phyloP scores from a whole-genome alignment of 139 green algal genomes.

The Coelastrella sp. region DNA sequence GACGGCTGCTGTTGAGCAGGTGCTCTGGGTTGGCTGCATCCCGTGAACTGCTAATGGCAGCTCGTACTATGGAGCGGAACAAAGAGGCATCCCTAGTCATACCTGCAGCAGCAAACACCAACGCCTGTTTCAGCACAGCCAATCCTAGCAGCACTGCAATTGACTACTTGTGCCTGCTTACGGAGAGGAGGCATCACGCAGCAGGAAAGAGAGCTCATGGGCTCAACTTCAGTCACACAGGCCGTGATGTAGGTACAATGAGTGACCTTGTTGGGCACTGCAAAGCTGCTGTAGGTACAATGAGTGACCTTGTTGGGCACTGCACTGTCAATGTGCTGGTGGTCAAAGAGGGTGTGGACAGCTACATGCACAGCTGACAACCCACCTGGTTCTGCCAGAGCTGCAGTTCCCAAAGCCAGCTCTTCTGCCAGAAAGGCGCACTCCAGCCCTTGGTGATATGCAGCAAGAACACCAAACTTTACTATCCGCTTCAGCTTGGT shows the following conservation, averaged over 20 bases:
- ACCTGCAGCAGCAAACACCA: neutral
- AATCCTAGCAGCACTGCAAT: neutral
- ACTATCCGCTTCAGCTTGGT: slow-evolving; percentile 62
- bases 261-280: too few species aligned
- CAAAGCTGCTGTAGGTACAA: too few species aligned
- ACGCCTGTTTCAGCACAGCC: too few species aligned
- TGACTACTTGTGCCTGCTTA: neutral
- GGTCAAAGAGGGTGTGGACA: neutral
- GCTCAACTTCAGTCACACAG: too few species aligned
- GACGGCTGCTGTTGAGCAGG: neutral
- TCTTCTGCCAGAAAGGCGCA: slow-evolving; percentile 73
- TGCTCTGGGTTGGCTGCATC: neutral
- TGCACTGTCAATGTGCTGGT: neutral
- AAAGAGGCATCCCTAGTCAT: neutral
- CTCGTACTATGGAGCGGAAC: slow-evolving; percentile 31
- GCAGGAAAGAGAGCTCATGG: too few species aligned
- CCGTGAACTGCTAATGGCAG: slow-evolving; percentile 16
- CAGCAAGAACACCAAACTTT: slow-evolving; percentile 76
- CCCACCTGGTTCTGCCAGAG: slow-evolving; percentile 31
- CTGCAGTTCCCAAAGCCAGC: slow-evolving; percentile 52
- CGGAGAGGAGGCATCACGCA: too few species aligned
- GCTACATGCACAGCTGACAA: neutral
- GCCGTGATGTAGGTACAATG: too few species aligned
- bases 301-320: too few species aligned
- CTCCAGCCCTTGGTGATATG: slow-evolving; percentile 75